Percentiles rank a stretch among this genome's conserved stretches.
Evolutionary conservation across 768 basidiomycete genomes (phyloP).

Genomic region (Pisolithus marmoratus): DNA sequence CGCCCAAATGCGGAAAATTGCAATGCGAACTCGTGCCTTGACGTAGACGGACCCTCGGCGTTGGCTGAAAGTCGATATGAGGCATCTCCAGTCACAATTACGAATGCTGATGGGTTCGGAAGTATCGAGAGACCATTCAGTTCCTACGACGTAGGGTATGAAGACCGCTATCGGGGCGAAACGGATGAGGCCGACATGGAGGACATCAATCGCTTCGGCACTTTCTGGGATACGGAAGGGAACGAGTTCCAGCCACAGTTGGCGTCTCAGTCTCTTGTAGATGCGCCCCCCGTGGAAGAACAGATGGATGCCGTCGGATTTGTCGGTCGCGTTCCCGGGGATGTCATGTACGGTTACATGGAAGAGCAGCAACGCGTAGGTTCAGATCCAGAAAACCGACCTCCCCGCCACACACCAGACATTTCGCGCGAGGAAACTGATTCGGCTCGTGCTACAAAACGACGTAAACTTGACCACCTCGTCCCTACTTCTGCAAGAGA

Average conservation of each 20-base stretch:
- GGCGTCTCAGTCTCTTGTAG: too few relatives aligned
- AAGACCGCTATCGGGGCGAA: constrained; percentile 1
- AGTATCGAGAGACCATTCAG: not conserved
- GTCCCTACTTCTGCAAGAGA: constrained; percentile 21
- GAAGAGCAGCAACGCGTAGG: not conserved
- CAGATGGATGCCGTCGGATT: too few relatives aligned
- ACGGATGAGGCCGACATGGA: constrained; percentile 12
- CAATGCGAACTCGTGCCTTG: not conserved
- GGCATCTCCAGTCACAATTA: too few relatives aligned
- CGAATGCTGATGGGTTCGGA: too few relatives aligned
- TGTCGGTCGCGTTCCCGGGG: too few relatives aligned
- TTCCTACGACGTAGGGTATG: constrained; percentile 5
- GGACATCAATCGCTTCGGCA: constrained; percentile 11
- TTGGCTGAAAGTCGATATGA: too few relatives aligned
- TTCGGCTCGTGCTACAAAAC: constrained; percentile 11
- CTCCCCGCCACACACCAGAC: not conserved
- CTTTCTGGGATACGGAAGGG: constrained; percentile 3
- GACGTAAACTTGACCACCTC: constrained; percentile 20
- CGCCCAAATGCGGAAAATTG: not conserved
- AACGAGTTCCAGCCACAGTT: not conserved
- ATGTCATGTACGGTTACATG: not conserved
- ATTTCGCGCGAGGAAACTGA: constrained; percentile 1
- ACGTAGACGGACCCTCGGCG: not conserved
- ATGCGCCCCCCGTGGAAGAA: not conserved
- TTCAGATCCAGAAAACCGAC: not conserved